Evolutionary conservation across 2,329 filamentous ascomycete genomes (phyloP), one percentile per base, ranked within the genome.

Genomic region (Fusarium sp.): DNA sequence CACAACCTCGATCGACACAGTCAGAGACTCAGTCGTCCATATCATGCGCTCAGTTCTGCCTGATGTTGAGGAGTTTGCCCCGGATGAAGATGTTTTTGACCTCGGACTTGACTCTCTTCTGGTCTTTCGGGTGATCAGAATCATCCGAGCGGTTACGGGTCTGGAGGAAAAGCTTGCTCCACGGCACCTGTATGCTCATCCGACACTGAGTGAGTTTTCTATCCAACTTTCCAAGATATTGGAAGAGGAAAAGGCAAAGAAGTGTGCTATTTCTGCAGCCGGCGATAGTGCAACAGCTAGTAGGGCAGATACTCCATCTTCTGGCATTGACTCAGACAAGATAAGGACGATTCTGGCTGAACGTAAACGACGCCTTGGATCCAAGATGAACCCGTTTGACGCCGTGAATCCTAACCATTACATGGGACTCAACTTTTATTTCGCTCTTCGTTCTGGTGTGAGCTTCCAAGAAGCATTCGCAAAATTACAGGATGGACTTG

Each of bases 381-480:
- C 28, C 0, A 60, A 60, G 7, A 60, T 60, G 57, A 60, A 50
- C 13, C 54, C 55, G 0, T 60, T 50, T 1, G 55, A 60, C n/a
- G 57, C 55, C 5, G 55, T 60, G 6, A 60, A 60, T 4, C 57
- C 57, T 20, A 60, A 60, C 29, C 55, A 60, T 9, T 60, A 60
- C 4, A 59, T 60, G 57, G 57, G 57, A 2, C 35, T 60, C 20
- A 60, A 59, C 28, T 60, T 60, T 9, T 60, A 60, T 41, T 60
- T 60, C 15, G 54, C 57, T 9, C 42, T 60, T 16, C 5, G 5
- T 1, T 35, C 35, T 3, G 57, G 35, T 0, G 9, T 60, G 0
- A n/a, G 28, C 5, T 60, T 50, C 1, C 11, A 42, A 1, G 28
- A 31, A 4, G 23, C 23, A 3, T 60, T 50, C 15, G 8, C 3